Evolutionary conservation across 352 stramenopile genomes (phyloP).

Genomic region (Phytopythium aichiense): DNA sequence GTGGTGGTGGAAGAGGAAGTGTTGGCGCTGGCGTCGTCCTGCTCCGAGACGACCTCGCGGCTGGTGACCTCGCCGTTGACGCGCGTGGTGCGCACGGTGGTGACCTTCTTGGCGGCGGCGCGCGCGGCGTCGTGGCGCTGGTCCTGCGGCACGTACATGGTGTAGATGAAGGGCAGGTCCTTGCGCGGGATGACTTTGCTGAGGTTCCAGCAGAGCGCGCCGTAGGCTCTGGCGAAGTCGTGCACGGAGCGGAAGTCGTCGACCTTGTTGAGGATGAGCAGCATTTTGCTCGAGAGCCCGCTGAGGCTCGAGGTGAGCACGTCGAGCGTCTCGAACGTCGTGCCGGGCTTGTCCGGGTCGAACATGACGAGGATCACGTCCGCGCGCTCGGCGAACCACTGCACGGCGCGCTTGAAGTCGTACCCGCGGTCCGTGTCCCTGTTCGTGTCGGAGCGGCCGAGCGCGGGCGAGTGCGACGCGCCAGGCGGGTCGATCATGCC

Average conservation of each 20-base stretch:
- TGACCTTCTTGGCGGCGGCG: slow-evolving; percentile 10
- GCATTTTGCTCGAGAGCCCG: slow-evolving; percentile 75
- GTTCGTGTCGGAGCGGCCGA: slow-evolving; percentile 65
- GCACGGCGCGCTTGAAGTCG: slow-evolving; percentile 84
- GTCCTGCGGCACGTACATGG: slow-evolving; percentile 83
- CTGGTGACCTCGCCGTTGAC: slow-evolving; percentile 12
- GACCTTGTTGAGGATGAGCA: slow-evolving; percentile 88
- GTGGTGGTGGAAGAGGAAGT: not conserved
- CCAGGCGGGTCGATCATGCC: slow-evolving; percentile 87
- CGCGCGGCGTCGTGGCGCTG: slow-evolving; percentile 21
- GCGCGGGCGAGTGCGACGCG: slow-evolving; percentile 13
- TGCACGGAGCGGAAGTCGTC: slow-evolving; percentile 86
- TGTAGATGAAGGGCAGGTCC: slow-evolving; percentile 87
- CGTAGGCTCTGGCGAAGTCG: slow-evolving; percentile 83
- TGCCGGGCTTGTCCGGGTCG: slow-evolving; percentile 84
- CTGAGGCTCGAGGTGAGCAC: slow-evolving; percentile 76
- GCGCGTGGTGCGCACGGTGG: not conserved
- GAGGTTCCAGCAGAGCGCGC: slow-evolving; percentile 85
- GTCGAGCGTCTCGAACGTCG: slow-evolving; percentile 86
- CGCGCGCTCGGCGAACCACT: slow-evolving; percentile 82
- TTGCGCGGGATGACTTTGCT: slow-evolving; percentile 87
- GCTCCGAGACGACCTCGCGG: slow-evolving; percentile 4
- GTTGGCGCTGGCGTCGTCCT: not conserved
- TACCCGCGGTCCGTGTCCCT: slow-evolving; percentile 78
- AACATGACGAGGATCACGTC: slow-evolving; percentile 90